Evolutionary conservation across 1,139 yeast genomes (phyloP).

Genomic region (Zygosaccharomyces pseudobailii): DNA sequence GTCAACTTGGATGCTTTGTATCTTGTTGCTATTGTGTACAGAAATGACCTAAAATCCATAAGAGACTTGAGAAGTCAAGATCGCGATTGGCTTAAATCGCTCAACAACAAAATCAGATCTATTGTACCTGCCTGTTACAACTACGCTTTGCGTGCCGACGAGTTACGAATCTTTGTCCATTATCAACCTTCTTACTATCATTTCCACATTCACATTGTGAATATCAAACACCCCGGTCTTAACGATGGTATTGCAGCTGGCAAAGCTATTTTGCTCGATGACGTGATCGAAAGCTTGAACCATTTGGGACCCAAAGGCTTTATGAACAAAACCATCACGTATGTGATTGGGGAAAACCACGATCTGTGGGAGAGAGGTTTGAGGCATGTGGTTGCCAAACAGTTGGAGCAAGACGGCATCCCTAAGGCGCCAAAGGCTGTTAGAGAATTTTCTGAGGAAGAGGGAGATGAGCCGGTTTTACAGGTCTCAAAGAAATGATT

Average conservation of each 20-base stretch:
- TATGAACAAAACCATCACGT: constrained; percentile 47
- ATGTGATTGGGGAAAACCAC: constrained; percentile 69
- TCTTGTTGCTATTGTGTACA: constrained; percentile 68
- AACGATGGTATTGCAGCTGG: constrained; percentile 74
- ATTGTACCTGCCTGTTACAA: constrained; percentile 48
- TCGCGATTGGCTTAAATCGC: constrained; percentile 47
- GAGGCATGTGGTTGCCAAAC: constrained; percentile 23
- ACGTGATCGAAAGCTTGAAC: constrained; percentile 66
- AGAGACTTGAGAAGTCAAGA: constrained; percentile 68
- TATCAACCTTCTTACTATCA: constrained; percentile 97
- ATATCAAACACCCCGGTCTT: constrained; percentile 63
- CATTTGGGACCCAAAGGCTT: constrained; percentile 50
- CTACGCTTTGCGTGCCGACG: constrained; percentile 33
- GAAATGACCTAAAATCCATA: constrained; percentile 66
- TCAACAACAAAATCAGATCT: constrained; percentile 43
- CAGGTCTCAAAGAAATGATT: not conserved
- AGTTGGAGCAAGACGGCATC: constrained; percentile 28
- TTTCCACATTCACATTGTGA: constrained; percentile 89
- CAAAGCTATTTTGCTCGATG: constrained; percentile 77
- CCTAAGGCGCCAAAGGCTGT: constrained; percentile 20
- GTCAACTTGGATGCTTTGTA: constrained; percentile 64
- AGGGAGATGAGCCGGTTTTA: not conserved
- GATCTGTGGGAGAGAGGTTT: constrained; percentile 56
- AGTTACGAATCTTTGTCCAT: constrained; percentile 72
- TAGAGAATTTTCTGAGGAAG: constrained; percentile 5